Evolutionary conservation across 257 asterid genomes (phyloP).

Genomic region (Solanum etuberosum): DNA sequence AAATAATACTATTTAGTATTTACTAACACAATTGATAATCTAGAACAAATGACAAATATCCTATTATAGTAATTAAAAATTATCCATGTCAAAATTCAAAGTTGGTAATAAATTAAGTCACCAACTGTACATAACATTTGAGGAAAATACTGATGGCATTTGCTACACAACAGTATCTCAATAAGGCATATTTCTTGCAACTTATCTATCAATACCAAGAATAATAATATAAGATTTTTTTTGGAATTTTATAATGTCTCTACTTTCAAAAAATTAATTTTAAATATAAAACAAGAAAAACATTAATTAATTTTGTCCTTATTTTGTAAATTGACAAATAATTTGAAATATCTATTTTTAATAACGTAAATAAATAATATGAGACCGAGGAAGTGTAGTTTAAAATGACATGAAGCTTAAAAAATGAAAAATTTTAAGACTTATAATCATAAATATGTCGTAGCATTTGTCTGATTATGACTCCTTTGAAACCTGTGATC

Average conservation of each 20-base stretch:
- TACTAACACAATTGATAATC: neutral
- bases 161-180: neutral
- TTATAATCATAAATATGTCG: neutral
- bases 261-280: too few relatives aligned
- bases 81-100: neutral
- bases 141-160: neutral
- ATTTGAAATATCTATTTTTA: neutral
- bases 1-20: neutral
- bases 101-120: neutral
- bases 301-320: too few relatives aligned
- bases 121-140: neutral
- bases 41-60: neutral
- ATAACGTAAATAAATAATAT: neutral
- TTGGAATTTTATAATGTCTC: too few relatives aligned
- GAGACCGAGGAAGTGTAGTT: neutral
- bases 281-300: too few relatives aligned
- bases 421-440: neutral
- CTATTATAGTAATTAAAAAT: neutral
- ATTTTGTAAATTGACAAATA: neutral
- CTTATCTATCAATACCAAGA: neutral
- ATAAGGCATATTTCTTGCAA: neutral
- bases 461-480: neutral
- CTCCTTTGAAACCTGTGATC: neutral
- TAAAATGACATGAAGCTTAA: neutral
- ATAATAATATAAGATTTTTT: too few relatives aligned